phyloP scores from a whole-genome alignment of 345 rosid species.

The Brassica nigra region DNA sequence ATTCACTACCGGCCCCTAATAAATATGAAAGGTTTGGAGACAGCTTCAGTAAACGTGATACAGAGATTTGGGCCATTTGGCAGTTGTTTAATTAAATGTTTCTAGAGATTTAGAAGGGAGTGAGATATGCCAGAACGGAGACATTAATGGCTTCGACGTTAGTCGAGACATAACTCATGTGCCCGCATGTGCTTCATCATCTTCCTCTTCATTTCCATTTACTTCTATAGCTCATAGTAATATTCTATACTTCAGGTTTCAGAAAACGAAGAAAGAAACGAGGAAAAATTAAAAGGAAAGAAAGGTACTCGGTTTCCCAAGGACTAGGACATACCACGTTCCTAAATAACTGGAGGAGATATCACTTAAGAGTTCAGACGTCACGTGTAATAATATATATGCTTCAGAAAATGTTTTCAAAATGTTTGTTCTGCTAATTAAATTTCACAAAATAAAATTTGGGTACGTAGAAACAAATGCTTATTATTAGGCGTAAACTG shows the following conservation, averaged over 20 bases:
- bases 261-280: background rate
- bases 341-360: background rate
- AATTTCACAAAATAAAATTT: background rate
- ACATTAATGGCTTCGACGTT: conserved; percentile 31
- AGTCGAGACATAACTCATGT: conserved; percentile 32
- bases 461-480: background rate
- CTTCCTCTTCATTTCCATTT: background rate
- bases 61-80: conserved; percentile 16
- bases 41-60: conserved; percentile 36
- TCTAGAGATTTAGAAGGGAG: conserved; percentile 11
- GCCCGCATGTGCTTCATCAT: conserved; percentile 32
- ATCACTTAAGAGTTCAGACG: background rate
- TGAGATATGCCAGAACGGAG: conserved; percentile 3
- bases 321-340: conserved; percentile 14
- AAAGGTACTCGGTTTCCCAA: conserved; percentile 8
- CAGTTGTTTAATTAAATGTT: conserved; percentile 15
- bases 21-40: conserved; percentile 17
- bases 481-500: background rate
- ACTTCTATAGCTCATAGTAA: background rate
- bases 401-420: conserved; percentile 19
- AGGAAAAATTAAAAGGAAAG: background rate
- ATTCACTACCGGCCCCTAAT: conserved; percentile 7
- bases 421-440: background rate
- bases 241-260: background rate
- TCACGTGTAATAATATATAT: conserved; percentile 18